Base-by-base conservation (phyloP, 768 basidiomycete species). In the Rhodotorula paludigena region DNA sequence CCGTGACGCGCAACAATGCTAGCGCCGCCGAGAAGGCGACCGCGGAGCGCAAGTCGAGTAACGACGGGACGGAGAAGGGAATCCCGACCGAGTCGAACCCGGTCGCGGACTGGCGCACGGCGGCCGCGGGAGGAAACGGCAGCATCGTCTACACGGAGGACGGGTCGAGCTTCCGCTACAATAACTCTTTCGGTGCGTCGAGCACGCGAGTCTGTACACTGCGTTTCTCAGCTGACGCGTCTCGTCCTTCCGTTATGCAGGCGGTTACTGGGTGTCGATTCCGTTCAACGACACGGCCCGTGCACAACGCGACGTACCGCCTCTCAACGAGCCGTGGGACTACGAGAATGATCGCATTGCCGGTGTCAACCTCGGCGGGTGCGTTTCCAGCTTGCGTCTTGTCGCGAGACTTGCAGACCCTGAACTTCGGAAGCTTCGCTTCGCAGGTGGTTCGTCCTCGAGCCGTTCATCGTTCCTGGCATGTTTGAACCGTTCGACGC, bases 371-470 rank as follows among this genome's bases (percentile, higher is more conserved):
- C 39, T 75, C 44, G 74, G 74, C 35, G 74, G 75, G 72, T 73
- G 53, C 49, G 64, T 64, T 20, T 25, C 39, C 32, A 35, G 4
- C 38, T 44, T 5, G 21, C 32, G 3, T 28, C 0, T 42, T 47
- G 23, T n/a, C n/a, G n/a, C n/a, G n/a, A n/a, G n/a, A n/a, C n/a
- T n/a, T n/a, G n/a, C n/a, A n/a, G n/a, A n/a, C n/a, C n/a, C n/a
- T n/a, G n/a, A n/a, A 35, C 35, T 18, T 18, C 35, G n/a, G 20
- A 16, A 10, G 36, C 5, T 41, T 3, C 39, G 9, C 55, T 44
- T 42, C 92, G 90, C 69, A 94, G 94, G 54, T 98, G 96, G 96
- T 82, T 97, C 60, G 84, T 83, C 18, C 85, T 87, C 3, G 94
- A 98, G 82, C 92, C 90, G 41, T 89, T 92, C 76, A 80, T 71